Conservation (phyloP, 352 stramenopile genomes). For the Phytophthora lateralis region DNA sequence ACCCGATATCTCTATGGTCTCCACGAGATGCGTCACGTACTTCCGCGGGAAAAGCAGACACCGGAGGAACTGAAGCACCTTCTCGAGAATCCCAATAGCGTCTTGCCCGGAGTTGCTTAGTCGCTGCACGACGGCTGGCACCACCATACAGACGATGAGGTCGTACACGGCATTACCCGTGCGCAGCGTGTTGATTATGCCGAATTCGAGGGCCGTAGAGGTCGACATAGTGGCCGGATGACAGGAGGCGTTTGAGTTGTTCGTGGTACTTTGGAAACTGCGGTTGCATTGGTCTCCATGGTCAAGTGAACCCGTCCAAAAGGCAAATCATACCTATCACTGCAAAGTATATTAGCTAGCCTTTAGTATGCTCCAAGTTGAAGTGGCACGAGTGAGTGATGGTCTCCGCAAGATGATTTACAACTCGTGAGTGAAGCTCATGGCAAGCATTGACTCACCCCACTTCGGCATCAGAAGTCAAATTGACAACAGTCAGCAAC, state of each 20-base stretch:
- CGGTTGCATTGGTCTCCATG: background rate
- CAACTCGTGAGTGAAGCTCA: conserved; percentile 11
- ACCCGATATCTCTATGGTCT: conserved; percentile 38
- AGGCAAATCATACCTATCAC: too few relatives aligned
- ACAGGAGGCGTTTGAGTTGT: conserved; percentile 5
- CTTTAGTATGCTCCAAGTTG: too few relatives aligned
- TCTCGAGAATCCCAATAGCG: conserved; percentile 12
- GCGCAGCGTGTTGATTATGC: conserved; percentile 55
- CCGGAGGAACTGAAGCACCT: conserved; percentile 14
- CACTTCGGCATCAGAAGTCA: conserved; percentile 7
- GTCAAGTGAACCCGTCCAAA: too few relatives aligned
- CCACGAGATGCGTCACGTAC: conserved; percentile 30
- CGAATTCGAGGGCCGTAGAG: conserved; percentile 45
- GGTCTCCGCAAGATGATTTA: too few relatives aligned
- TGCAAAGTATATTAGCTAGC: too few relatives aligned
- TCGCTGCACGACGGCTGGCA: conserved; percentile 53
- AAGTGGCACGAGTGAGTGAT: too few relatives aligned
- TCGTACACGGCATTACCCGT: conserved; percentile 57
- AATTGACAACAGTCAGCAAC: conserved; percentile 3
- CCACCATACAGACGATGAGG: conserved; percentile 57
- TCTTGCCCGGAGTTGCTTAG: conserved; percentile 25
- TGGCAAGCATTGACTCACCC: background rate
- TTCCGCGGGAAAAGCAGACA: conserved; percentile 8
- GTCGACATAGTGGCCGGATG: conserved; percentile 21
- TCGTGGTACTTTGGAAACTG: conserved; percentile 12